Conservation (phyloP, 352 stramenopile genomes). For the Phytophthora cactorum region DNA sequence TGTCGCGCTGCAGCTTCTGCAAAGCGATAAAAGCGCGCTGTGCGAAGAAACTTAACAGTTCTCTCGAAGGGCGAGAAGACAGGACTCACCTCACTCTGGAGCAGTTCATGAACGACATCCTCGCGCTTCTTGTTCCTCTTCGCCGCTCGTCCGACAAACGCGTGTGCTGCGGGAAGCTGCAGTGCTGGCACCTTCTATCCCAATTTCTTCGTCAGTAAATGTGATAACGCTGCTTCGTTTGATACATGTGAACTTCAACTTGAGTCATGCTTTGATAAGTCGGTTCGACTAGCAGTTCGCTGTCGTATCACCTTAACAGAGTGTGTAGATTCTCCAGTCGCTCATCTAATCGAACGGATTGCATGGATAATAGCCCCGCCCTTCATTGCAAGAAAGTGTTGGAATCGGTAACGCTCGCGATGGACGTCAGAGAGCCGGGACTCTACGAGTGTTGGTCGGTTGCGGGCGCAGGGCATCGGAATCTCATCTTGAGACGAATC, state of each 20-base stretch:
- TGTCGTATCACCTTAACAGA: not conserved
- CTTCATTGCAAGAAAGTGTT: not conserved
- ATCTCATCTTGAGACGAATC: slow-evolving; percentile 11
- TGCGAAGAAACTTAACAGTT: not conserved
- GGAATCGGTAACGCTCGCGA: not conserved
- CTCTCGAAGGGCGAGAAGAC: not conserved
- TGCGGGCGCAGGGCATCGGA: not conserved
- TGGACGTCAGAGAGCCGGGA: slow-evolving; percentile 18
- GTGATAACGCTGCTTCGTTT: slow-evolving; percentile 8
- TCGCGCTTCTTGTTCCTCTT: slow-evolving; percentile 6
- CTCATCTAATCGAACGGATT: slow-evolving; percentile 28
- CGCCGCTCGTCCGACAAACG: slow-evolving; percentile 1
- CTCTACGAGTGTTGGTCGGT: slow-evolving; percentile 6
- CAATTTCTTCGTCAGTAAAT: slow-evolving; percentile 8
- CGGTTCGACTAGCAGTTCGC: not conserved
- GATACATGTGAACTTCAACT: not conserved
- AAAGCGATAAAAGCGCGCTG: not conserved
- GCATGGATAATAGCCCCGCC: not conserved
- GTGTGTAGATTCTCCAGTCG: slow-evolving; percentile 3
- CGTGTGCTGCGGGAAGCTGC: slow-evolving; percentile 9
- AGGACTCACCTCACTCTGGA: slow-evolving; percentile 3
- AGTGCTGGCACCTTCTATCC: slow-evolving; percentile 15
- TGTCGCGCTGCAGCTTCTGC: not conserved
- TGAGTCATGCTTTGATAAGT: slow-evolving; percentile 16
- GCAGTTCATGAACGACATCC: slow-evolving; percentile 1